These are phyloP conservation scores for Cytospora schulzeri DNA, from an alignment of 2,329 filamentous ascomycete species.

Conservation along the genomic window DNA sequence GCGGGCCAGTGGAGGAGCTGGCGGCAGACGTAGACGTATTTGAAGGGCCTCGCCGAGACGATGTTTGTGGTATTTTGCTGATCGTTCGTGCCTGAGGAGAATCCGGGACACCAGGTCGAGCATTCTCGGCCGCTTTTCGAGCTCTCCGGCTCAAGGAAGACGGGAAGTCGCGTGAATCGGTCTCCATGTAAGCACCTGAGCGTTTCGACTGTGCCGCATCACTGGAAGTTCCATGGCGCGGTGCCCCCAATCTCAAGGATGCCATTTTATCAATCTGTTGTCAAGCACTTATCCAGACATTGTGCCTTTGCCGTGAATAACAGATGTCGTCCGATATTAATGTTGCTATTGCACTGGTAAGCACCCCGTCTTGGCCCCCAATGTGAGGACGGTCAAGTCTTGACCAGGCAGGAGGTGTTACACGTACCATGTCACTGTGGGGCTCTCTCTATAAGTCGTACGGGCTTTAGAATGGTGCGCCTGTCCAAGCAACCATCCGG, in stretches of 20 bases:
- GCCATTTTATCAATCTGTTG: constrained; percentile 35
- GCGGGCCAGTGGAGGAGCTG: constrained; percentile 38
- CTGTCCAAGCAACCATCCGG: constrained; percentile 2
- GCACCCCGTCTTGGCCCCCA: constrained; percentile 5
- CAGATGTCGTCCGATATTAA: constrained; percentile 28
- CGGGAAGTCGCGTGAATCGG: constrained; percentile 33
- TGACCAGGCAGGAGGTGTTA: not conserved
- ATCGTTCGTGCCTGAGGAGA: constrained; percentile 26
- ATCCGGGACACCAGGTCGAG: constrained; percentile 14
- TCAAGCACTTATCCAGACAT: constrained; percentile 27
- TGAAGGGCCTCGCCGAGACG: constrained; percentile 35
- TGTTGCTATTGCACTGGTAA: constrained; percentile 12
- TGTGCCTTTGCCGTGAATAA: constrained; percentile 2
- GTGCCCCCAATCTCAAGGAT: constrained; percentile 35
- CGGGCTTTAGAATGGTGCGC: not conserved
- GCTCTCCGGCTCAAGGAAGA: constrained; percentile 31
- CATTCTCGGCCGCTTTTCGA: constrained; percentile 34
- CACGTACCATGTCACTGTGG: constrained; percentile 19
- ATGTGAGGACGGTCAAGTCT: not conserved
- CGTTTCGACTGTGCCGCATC: constrained; percentile 34
- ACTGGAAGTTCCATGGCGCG: constrained; percentile 32
- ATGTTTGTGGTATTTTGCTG: constrained; percentile 43
- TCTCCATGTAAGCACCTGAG: constrained; percentile 35
- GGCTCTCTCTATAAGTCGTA: not conserved
- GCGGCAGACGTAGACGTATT: constrained; percentile 36